Conservation (phyloP, 2,329 filamentous ascomycete species). For the Xylaria sp. region DNA sequence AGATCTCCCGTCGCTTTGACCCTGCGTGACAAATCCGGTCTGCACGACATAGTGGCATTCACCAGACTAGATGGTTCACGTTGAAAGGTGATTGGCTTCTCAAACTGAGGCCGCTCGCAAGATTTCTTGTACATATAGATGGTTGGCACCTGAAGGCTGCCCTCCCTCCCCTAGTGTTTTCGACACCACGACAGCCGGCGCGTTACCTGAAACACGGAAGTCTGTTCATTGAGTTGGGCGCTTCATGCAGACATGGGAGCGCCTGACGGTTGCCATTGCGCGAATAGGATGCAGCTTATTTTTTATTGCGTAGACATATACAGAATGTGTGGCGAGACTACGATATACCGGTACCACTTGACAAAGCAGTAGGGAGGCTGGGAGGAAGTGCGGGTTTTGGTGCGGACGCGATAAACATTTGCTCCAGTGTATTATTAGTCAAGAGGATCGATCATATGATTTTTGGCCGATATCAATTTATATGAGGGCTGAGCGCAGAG, state of each 20-base stretch:
- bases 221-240: slow-evolving; percentile 15
- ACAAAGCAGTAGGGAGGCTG: not conserved
- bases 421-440: not conserved
- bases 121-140: not conserved
- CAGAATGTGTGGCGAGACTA: slow-evolving; percentile 4
- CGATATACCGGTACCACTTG: not conserved
- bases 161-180: not conserved
- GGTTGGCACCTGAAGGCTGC: slow-evolving; percentile 6
- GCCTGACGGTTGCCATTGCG: not conserved
- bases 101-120: slow-evolving; percentile 22
- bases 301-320: too few relatives aligned
- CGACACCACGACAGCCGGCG: slow-evolving; percentile 8
- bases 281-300: not conserved
- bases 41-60: slow-evolving; percentile 9
- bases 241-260: slow-evolving; percentile 22
- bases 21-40: slow-evolving; percentile 34
- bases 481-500: slow-evolving; percentile 26
- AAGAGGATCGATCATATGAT: slow-evolving; percentile 17
- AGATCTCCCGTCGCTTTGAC: slow-evolving; percentile 32
- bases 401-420: not conserved
- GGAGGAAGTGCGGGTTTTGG: not conserved
- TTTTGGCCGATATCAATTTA: not conserved
- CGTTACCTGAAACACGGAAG: slow-evolving; percentile 34
- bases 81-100: slow-evolving; percentile 6
- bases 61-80: not conserved